phyloP scores from a whole-genome alignment of 2,329 filamentous ascomycete species.

The Claviceps arundinis region DNA sequence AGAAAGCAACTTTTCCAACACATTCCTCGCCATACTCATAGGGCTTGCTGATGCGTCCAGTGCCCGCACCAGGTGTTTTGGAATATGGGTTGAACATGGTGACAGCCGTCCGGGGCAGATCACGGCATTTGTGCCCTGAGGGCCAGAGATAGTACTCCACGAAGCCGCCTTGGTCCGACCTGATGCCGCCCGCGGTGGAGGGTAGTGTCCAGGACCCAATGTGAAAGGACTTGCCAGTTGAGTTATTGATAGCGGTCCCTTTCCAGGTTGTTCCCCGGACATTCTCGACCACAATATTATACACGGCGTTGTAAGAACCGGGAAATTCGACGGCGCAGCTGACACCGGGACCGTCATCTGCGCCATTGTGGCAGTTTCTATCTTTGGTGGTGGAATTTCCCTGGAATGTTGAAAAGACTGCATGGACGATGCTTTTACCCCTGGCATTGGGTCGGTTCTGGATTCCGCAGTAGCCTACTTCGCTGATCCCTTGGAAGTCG shows the following conservation, averaged over 20 bases:
- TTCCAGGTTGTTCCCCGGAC: neutral
- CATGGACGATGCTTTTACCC: neutral
- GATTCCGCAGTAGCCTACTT: neutral
- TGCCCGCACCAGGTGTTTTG: neutral
- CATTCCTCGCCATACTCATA: neutral
- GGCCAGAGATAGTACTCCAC: neutral
- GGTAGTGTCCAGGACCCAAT: neutral
- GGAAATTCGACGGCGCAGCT: neutral
- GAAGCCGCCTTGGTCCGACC: neutral
- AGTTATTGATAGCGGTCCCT: neutral
- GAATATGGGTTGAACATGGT: neutral
- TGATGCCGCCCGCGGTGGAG: neutral
- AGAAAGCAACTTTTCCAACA: neutral
- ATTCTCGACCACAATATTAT: neutral
- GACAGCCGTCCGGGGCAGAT: neutral
- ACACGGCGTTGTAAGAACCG: neutral
- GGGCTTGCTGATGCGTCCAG: neutral
- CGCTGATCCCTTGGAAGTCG: conserved; percentile 5
- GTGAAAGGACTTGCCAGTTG: neutral
- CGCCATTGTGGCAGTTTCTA: neutral
- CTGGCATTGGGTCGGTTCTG: neutral
- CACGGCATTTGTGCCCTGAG: neutral
- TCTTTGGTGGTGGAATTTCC: neutral
- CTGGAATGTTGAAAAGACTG: neutral
- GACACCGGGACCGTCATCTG: neutral